Evolutionary conservation across 441 rosid genomes (phyloP), one percentile per base, ranked within the genome.

Genomic region (Omphalea diandra): DNA sequence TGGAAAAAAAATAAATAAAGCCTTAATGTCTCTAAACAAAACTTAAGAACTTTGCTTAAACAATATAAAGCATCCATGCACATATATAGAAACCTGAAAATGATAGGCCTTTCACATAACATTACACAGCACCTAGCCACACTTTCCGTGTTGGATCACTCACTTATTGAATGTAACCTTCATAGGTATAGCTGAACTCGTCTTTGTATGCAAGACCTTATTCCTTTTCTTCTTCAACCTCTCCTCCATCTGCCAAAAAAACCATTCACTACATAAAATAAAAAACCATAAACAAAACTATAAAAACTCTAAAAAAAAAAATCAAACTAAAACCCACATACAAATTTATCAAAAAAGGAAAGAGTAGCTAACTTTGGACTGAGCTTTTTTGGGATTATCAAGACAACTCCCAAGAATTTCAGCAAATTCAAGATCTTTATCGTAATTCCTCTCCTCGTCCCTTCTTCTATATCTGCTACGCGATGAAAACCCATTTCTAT

Each of bases 351-450:
- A 4, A 3, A 26, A 11, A 11, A 33, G 31, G 24, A 3, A 11
- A n/a, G 0, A 52, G 5, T 10, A 59, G 60, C 84, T 69, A 67
- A 89, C 99, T 83, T 84, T 91, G 52, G 85, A 79, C 26, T 57
- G 88, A 61, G 97, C 99, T 76, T 86, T 87, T 67, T 85, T 73
- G 26, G 96, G 99, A 68, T 91, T 88, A 74, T 86, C 88, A 3
- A 91, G 80, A 76, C 85, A 83, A 74, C 76, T 83, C 22, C 97
- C 97, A 0, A 94, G 77, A 77, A 94, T 91, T 31, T 91, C 96
- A 27, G 97, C 96, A 62, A 88, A 88, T 70, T 91, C 97, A 3
- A 97, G 97, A 74, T 88, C 94, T 73, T 77, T 88, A 62, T 91
- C 98, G 67, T 83, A 90, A 58, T 85, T 80, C 29, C 70, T 80